Evolutionary conservation across 768 basidiomycete genomes (phyloP), one percentile per base, ranked within the genome.

Genomic region (Pseudohyphozyma bogoriensis): DNA sequence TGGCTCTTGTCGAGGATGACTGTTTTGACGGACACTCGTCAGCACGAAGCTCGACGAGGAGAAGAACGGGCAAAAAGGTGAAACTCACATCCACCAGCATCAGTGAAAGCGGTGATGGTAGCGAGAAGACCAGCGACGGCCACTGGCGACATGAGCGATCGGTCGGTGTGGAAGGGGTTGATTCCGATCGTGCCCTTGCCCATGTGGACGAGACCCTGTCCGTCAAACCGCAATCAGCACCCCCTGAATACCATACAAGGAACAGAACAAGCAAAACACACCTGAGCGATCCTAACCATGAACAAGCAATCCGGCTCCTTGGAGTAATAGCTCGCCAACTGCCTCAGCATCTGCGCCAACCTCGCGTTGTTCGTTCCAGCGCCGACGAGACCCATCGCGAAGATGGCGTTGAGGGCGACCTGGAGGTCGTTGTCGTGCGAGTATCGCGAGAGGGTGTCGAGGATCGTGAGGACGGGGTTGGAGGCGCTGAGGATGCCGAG

Each of bases 301-400:
- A 99, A 97, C 69, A 96, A 74, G 72, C 89, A 93, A 71, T 99
- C 91, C 1, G 92, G 83, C 74, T 99, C 95, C 73, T 96, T 96
- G 76, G 87, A 81, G 75, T 99, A 99, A 77, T 97, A 99, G n/a
- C 88, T 88, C 15, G 93, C 91, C 6, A 99, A 80, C 72, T 92
- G 90, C 44, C 95, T 80, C 35, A 99, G 81, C 93, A 99, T 95
- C 76, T 99, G 95, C 16, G 86, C 93, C 40, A 99, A 79, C 40
- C 91, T 84, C 18, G 95, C 95, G 68, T 99, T 97, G 75, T 99
- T 99, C n/a, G 90, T 91, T 35, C 95, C 95, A 2, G 93, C 93
- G 33, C 95, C 95, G 54, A 97, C 86, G 29, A 99, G 80, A 62
- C 95, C 95, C 93, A 99, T 96, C 3, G 92, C 92, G 69, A 97